These are phyloP conservation scores for Oryza rufipogon DNA, from an alignment of 176 grass and related monocot species.

Conservation along the genomic window DNA sequence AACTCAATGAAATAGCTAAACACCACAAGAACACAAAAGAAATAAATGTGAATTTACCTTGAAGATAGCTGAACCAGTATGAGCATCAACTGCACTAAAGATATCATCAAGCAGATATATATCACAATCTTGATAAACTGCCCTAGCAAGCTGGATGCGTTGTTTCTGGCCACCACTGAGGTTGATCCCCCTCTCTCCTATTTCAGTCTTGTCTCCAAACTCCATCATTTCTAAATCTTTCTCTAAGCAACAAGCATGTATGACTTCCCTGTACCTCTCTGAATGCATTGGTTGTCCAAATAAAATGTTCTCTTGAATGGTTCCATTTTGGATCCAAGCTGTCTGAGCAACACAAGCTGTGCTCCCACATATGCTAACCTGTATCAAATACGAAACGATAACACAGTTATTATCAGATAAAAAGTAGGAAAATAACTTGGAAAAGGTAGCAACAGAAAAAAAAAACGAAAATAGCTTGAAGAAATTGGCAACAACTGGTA, in stretches of 20 bases:
- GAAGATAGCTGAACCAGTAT: conserved; percentile 78
- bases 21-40: not conserved
- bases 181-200: conserved; percentile 77
- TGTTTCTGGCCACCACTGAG: conserved; percentile 83
- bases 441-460: not conserved
- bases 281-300: conserved; percentile 61
- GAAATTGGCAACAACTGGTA: no score
- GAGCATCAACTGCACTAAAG: conserved; percentile 80
- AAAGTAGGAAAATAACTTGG: not conserved
- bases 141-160: conserved; percentile 73
- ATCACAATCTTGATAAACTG: conserved; percentile 75
- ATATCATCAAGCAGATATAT: conserved; percentile 85
- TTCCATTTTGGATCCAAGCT: conserved; percentile 70
- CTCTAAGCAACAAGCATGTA: conserved; percentile 63
- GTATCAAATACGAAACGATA: conserved; percentile 25
- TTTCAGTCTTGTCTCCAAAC: conserved; percentile 78
- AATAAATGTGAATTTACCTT: conserved; percentile 41
- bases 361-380: conserved; percentile 65
- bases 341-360: conserved; percentile 73
- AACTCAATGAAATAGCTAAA: conserved; percentile 2
- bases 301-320: conserved; percentile 77
- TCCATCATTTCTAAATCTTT: conserved; percentile 87
- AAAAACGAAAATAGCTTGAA: no score
- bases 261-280: conserved; percentile 48
- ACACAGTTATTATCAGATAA: not conserved